phyloP scores from a whole-genome alignment of 129 eudicot genomes.

The Saussurea involucrata region DNA sequence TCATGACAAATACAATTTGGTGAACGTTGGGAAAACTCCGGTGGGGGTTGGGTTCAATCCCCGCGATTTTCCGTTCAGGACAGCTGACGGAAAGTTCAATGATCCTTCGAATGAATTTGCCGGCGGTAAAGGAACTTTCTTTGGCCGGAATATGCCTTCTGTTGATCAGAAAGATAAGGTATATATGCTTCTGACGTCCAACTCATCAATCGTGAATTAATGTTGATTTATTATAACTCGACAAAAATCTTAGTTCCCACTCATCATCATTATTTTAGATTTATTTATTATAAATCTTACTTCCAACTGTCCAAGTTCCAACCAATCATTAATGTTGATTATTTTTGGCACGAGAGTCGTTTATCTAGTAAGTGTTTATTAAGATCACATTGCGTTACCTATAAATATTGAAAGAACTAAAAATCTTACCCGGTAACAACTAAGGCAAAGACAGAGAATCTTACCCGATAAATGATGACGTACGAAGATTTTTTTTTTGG shows the following conservation, averaged over 20 bases:
- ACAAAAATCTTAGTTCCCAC: background rate
- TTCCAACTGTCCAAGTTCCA: background rate
- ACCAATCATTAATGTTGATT: background rate
- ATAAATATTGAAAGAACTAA: too few species aligned
- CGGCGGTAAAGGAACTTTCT: conserved; percentile 46
- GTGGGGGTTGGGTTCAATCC: conserved; percentile 30
- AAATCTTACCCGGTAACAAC: too few species aligned
- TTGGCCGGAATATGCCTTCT: conserved; percentile 58
- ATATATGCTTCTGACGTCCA: background rate
- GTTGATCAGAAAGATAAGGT: conserved; percentile 50
- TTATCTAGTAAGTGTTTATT: too few species aligned
- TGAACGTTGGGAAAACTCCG: conserved; percentile 44
- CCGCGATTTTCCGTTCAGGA: conserved; percentile 29
- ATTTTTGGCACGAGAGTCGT: too few species aligned
- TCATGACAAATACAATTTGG: conserved; percentile 52
- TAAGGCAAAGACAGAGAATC: too few species aligned
- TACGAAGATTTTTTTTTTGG: too few species aligned
- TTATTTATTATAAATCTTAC: background rate
- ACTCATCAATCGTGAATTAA: background rate
- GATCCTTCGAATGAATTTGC: conserved; percentile 39
- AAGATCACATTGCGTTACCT: too few species aligned
- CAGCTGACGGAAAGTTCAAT: conserved; percentile 37
- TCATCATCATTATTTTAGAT: background rate
- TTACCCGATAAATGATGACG: too few species aligned
- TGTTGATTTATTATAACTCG: background rate